phyloP scores from a whole-genome alignment of 2,329 filamentous ascomycete genomes.

The Sporothrix pseudoabietina region DNA sequence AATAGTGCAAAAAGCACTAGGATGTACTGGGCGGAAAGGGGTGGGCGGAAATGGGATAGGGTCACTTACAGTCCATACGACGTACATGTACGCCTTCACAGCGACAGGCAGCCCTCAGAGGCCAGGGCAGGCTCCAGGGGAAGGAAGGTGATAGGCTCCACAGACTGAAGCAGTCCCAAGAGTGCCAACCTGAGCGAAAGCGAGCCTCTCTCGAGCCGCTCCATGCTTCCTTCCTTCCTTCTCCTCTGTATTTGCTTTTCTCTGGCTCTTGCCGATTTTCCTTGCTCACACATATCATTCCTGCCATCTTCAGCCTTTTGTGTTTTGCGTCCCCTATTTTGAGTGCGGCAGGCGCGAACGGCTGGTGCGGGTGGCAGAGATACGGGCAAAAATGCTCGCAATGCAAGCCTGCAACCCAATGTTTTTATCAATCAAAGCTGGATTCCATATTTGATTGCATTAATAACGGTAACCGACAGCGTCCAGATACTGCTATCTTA shows the following conservation, averaged over 20 bases:
- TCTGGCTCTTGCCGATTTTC: not conserved
- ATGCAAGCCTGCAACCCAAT: not conserved
- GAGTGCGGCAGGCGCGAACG: not conserved
- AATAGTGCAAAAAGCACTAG: too few species aligned
- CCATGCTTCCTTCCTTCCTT: not conserved
- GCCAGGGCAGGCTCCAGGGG: not conserved
- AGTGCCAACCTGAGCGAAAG: not conserved
- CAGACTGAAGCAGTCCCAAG: not conserved
- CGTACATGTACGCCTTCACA: not conserved
- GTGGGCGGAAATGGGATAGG: too few species aligned
- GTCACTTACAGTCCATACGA: not conserved
- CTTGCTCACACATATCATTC: not conserved
- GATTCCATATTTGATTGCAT: not conserved
- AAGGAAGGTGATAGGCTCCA: not conserved
- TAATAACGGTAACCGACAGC: not conserved
- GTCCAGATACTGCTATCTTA: not conserved
- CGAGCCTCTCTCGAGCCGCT: not conserved
- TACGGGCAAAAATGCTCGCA: not conserved
- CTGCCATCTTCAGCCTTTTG: not conserved
- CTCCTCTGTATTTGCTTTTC: not conserved
- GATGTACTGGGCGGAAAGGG: too few species aligned
- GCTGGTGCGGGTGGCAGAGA: not conserved
- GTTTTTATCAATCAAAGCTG: not conserved
- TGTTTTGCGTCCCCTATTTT: not conserved
- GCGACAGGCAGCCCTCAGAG: too few species aligned